These are phyloP conservation scores for Teratosphaeria destructans DNA, from an alignment of 2,329 filamentous ascomycete species.

Conservation along the genomic window DNA sequence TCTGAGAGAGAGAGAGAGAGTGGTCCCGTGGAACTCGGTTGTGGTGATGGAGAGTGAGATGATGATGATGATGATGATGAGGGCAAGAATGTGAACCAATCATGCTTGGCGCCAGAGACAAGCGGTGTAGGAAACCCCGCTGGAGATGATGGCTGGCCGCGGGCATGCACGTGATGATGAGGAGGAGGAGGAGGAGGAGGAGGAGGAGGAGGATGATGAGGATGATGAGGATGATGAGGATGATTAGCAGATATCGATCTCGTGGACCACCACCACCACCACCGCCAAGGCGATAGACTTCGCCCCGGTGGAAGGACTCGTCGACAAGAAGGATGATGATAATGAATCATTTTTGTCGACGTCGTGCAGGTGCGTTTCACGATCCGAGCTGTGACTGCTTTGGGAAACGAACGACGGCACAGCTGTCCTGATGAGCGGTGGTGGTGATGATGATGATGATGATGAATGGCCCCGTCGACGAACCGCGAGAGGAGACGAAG, in stretches of 20 bases:
- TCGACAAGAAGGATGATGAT: background rate
- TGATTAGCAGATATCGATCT: background rate
- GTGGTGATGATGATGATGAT: background rate
- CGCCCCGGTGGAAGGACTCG: background rate
- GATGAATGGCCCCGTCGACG: background rate
- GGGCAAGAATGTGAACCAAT: background rate
- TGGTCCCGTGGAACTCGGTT: background rate
- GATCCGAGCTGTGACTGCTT: background rate
- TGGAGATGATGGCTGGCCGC: background rate
- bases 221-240: too few relatives aligned
- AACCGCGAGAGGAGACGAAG: background rate
- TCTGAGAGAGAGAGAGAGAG: background rate
- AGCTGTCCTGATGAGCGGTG: background rate
- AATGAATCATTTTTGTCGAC: background rate
- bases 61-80: background rate
- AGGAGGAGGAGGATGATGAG: too few relatives aligned
- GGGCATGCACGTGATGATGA: too few relatives aligned
- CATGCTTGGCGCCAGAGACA: background rate
- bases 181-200: too few relatives aligned
- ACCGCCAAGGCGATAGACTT: background rate
- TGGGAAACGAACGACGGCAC: background rate
- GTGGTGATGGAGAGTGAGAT: slow-evolving; percentile 1
- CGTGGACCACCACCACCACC: background rate
- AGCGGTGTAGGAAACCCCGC: background rate
- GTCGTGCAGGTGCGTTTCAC: slow-evolving; percentile 5